Evolutionary conservation across 2,329 filamentous ascomycete genomes (phyloP), one percentile per base, ranked within the genome.

Genomic region (Hortaea sp.): DNA sequence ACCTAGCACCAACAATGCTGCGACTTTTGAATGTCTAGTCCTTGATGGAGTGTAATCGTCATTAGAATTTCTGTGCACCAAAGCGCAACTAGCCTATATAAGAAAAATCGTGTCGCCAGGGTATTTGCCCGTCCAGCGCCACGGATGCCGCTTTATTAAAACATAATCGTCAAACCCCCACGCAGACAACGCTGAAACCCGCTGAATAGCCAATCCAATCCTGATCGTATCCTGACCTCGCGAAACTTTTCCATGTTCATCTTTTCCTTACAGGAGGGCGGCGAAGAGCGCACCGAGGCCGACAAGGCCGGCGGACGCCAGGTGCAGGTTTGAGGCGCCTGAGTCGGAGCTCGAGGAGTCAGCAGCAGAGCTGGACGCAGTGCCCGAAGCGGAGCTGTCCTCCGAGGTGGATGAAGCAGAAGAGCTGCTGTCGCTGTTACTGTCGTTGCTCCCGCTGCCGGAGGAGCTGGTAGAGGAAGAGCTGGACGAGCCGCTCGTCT

Each of bases 231-330:
- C 4, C 20, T 20, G 20, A 35, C n/a, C 32, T 35, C 7, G 2
- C 37, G 37, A 39, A n/a, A 7, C 37, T n/a, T n/a, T 39, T 39
- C 37, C 37, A 20, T 20, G 9, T 12, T 35, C 32, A 35, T 35
- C 9, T 35, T 12, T 2, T 5, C 10, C 39, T 54, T 64, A 66
- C 59, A 66, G 50, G 45, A 66, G 60, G 42, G 59, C 59, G 46
- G 59, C 63, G 48, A 65, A 54, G 49, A 66, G 53, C n/a, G 59
- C 64, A 45, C 63, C 63, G 37, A 66, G 61, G 47, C 62, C 63
- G 12, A 65, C 43, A 13, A 66, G 53, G 41, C 60, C 62, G 34
- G 55, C 61, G 32, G 59, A 61, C 11, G 58, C 64, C 35, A 59
- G 43, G 52, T 63, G 58, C 37, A 63, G 46, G 49, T 54, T 53